phyloP scores from a whole-genome alignment of 2,329 filamentous ascomycete species.

The Blastomyces silverae region DNA sequence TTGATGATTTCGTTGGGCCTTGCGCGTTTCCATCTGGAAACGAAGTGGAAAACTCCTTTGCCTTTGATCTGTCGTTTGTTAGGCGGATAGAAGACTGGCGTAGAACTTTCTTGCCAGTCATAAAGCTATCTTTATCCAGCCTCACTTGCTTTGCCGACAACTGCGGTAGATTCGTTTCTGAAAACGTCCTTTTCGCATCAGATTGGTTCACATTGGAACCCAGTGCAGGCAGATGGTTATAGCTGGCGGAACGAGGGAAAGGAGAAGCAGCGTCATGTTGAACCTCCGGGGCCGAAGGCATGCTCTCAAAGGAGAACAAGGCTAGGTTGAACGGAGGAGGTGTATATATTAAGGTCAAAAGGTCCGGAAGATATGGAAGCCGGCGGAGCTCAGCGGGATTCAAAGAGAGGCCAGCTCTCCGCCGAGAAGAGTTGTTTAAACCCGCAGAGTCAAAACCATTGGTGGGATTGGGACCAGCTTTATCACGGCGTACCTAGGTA shows the following conservation, averaged over 20 bases:
- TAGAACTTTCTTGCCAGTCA: slow-evolving; percentile 38
- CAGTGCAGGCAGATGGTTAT: slow-evolving; percentile 47
- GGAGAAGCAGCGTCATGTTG: slow-evolving; percentile 22
- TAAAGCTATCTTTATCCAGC: slow-evolving; percentile 32
- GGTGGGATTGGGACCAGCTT: not conserved
- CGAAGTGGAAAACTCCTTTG: slow-evolving; percentile 34
- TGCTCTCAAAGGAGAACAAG: slow-evolving; percentile 25
- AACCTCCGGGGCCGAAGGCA: slow-evolving; percentile 30
- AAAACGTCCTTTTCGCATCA: slow-evolving; percentile 45
- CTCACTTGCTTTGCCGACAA: slow-evolving; percentile 32
- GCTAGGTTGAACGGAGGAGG: not conserved
- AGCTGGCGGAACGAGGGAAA: slow-evolving; percentile 53
- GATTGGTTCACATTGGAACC: slow-evolving; percentile 31
- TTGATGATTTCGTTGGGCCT: slow-evolving; percentile 24
- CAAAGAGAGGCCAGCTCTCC: slow-evolving; percentile 41
- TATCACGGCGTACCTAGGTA: no score
- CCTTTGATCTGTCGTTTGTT: slow-evolving; percentile 25
- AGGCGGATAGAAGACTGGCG: slow-evolving; percentile 38
- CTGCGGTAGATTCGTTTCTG: slow-evolving; percentile 43
- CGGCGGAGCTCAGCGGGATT: slow-evolving; percentile 29
- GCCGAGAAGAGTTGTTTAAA: slow-evolving; percentile 27
- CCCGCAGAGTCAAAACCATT: slow-evolving; percentile 12
- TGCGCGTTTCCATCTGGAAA: slow-evolving; percentile 35
- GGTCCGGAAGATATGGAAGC: slow-evolving; percentile 14
- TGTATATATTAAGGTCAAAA: not conserved